Conservation (phyloP, 2,329 filamentous ascomycete species). For the Knoxdaviesia capensis region DNA sequence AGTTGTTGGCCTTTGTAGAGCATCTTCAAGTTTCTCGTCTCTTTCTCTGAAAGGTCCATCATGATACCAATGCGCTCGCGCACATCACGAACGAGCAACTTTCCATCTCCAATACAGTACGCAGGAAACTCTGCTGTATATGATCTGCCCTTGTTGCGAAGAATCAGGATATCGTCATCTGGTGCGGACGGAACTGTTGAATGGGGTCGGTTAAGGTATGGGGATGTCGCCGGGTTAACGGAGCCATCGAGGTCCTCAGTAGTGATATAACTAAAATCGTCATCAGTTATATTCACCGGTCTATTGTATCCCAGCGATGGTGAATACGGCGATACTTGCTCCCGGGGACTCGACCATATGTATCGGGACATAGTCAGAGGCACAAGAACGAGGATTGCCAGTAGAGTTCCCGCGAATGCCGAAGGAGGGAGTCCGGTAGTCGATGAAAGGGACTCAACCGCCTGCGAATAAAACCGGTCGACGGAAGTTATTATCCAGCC, state of each 20-base stretch:
- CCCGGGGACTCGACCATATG: slow-evolving; percentile 18
- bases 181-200: slow-evolving; percentile 5
- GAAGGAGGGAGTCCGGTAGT: slow-evolving; percentile 27
- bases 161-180: slow-evolving; percentile 50
- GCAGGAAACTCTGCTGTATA: slow-evolving; percentile 56
- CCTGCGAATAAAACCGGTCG: slow-evolving; percentile 26
- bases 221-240: no score
- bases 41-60: slow-evolving; percentile 37
- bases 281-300: slow-evolving; percentile 46
- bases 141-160: slow-evolving; percentile 45
- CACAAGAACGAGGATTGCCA: slow-evolving; percentile 24
- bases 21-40: slow-evolving; percentile 37
- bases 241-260: slow-evolving; percentile 42
- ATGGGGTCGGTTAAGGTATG: no score
- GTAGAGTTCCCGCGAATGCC: slow-evolving; percentile 22
- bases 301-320: slow-evolving; percentile 16
- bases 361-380: slow-evolving; percentile 27
- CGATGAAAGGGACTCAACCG: slow-evolving; percentile 29
- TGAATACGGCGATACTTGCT: neutral
- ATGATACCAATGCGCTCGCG: slow-evolving; percentile 46
- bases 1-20: slow-evolving; percentile 55
- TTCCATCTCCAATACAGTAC: slow-evolving; percentile 55
- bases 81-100: slow-evolving; percentile 45
- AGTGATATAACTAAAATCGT: slow-evolving; percentile 71
- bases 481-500: slow-evolving; percentile 30